Evolutionary conservation across 2,329 filamentous ascomycete genomes (phyloP).

Genomic region (Pseudohalonectria lignicola): DNA sequence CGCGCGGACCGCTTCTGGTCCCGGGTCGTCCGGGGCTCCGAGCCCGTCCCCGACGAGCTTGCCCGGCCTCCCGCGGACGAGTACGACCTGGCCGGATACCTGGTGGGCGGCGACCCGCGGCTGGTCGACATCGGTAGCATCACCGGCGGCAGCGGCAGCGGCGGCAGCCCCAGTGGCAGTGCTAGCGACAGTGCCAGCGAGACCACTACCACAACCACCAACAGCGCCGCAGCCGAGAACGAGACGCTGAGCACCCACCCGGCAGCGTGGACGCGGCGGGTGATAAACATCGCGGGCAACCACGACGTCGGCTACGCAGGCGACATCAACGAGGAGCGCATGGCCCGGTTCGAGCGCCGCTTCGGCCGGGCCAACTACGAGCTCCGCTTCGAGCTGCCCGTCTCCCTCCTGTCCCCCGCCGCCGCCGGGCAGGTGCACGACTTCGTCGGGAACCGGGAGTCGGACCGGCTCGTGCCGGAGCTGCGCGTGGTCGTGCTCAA

Average conservation of each 20-base stretch:
- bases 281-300: slow-evolving; percentile 89
- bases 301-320: slow-evolving; percentile 96
- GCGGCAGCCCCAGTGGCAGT: too few relatives aligned
- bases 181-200: too few relatives aligned
- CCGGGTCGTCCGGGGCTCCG: slow-evolving; percentile 59
- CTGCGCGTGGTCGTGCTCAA: slow-evolving; percentile 81
- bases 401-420: slow-evolving; percentile 22
- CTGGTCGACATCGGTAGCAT: too few relatives aligned
- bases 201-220: too few relatives aligned
- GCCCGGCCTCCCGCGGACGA: slow-evolving; percentile 35
- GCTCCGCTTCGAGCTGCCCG: slow-evolving; percentile 56
- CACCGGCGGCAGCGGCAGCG: too few relatives aligned
- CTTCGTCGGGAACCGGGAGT: slow-evolving; percentile 29
- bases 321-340: slow-evolving; percentile 66
- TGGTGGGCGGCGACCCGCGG: slow-evolving; percentile 23
- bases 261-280: slow-evolving; percentile 54
- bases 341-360: slow-evolving; percentile 69
- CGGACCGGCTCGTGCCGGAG: slow-evolving; percentile 46
- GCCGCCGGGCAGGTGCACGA: slow-evolving; percentile 29
- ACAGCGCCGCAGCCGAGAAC: too few relatives aligned
- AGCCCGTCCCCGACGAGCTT: slow-evolving; percentile 49
- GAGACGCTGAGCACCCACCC: too few relatives aligned
- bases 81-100: slow-evolving; percentile 37
- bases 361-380: slow-evolving; percentile 93
- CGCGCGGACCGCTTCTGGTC: slow-evolving; percentile 71